Conservation (phyloP, 1,284 basidiomycete species). For the Ceratobasidium sp. region DNA sequence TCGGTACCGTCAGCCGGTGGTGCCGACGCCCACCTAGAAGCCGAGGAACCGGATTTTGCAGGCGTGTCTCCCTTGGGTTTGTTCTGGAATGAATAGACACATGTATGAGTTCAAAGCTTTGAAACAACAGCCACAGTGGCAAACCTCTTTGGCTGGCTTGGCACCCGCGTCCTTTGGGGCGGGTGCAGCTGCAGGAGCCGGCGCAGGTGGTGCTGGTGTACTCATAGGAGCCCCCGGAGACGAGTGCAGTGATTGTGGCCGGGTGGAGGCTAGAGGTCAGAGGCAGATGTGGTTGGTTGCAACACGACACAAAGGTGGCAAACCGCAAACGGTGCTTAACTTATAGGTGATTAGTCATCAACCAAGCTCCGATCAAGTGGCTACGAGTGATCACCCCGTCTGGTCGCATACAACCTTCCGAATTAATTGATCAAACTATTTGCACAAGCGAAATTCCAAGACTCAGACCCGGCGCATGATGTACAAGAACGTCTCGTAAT, state of each 20-base stretch:
- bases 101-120: neutral
- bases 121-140: constrained; percentile 5
- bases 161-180: constrained; percentile 3
- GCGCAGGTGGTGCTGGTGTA: neutral
- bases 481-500: constrained; percentile 65
- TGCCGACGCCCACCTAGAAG: neutral
- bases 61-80: neutral
- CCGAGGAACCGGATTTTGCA: neutral
- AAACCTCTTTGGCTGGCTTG: constrained; percentile 20
- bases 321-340: constrained; percentile 12
- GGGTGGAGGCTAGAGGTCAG: neutral
- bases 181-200: neutral
- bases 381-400: constrained; percentile 4
- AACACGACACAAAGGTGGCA: constrained; percentile 25
- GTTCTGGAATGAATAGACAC: too few species aligned
- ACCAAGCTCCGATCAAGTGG: constrained; percentile 1
- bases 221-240: neutral
- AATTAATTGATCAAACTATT: neutral
- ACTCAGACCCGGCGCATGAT: constrained; percentile 49
- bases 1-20: neutral
- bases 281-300: constrained; percentile 23
- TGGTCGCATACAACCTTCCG: neutral
- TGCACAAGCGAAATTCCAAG: neutral
- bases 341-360: constrained; percentile 21
- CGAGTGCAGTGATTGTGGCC: neutral